Percentiles rank a stretch among this genome's conserved stretches.
These are phyloP conservation scores for Phoma sp. DNA, from an alignment of 2,329 filamentous ascomycete species.

Conservation along the genomic window DNA sequence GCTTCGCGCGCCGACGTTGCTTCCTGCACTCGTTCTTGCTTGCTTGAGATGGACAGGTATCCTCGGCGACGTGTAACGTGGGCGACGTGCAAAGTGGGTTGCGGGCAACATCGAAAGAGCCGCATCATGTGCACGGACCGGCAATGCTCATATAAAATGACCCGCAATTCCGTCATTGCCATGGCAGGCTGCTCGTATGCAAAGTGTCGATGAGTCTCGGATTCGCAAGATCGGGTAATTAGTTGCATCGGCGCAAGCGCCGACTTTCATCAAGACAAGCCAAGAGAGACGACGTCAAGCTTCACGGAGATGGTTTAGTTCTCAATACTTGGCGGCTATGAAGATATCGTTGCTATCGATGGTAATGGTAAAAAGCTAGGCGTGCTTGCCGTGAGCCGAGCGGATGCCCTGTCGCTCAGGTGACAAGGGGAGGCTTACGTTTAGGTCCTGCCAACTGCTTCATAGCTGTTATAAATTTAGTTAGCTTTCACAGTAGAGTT, in stretches of 20 bases:
- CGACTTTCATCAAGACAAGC: neutral
- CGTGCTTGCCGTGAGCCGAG: neutral
- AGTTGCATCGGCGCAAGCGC: slow-evolving; percentile 2
- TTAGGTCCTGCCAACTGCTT: neutral
- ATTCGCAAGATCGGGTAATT: neutral
- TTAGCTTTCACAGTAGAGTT: too few relatives aligned
- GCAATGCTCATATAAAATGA: neutral
- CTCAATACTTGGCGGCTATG: too few relatives aligned
- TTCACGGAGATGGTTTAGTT: neutral
- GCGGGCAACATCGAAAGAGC: slow-evolving; percentile 3
- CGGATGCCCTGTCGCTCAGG: neutral
- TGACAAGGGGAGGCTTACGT: neutral
- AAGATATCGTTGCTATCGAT: too few relatives aligned
- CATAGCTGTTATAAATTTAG: too few relatives aligned
- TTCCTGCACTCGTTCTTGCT: too few relatives aligned
- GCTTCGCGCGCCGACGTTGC: neutral
- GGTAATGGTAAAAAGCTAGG: neutral
- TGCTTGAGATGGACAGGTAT: too few relatives aligned
- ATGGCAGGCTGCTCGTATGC: neutral
- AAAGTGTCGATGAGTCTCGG: neutral
- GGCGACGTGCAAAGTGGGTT: neutral
- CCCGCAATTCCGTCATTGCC: slow-evolving; percentile 10
- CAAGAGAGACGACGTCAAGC: slow-evolving; percentile 1
- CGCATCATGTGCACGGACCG: slow-evolving; percentile 2
- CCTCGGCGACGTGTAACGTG: too few relatives aligned